Conservation (phyloP, 2,329 filamentous ascomycete species). For the Epichloe gansuensis region DNA sequence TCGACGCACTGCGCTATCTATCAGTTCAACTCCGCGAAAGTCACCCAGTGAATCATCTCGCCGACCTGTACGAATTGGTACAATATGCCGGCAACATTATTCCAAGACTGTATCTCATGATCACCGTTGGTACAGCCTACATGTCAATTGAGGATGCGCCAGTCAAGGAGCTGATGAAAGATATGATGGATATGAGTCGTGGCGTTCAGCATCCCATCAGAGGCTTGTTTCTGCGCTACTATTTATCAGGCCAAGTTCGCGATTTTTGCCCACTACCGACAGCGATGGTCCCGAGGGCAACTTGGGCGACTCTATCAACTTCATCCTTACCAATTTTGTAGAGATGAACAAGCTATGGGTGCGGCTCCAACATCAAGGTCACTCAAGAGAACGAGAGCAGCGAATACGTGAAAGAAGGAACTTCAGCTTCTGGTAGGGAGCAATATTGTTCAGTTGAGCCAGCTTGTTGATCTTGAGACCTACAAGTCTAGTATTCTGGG, state of each 20-base stretch:
- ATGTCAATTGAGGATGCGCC: conserved; percentile 98
- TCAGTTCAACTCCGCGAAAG: conserved; percentile 95
- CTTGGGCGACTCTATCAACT: conserved; percentile 93
- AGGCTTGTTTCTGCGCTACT: conserved; percentile 90
- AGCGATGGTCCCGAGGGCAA: conserved; percentile 92
- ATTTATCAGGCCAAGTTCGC: conserved; percentile 85
- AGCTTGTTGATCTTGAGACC: conserved; percentile 85
- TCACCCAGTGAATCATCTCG: conserved; percentile 94
- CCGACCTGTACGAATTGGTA: conserved; percentile 93
- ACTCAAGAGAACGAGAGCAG: conserved; percentile 87
- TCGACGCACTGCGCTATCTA: conserved; percentile 92
- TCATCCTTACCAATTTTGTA: conserved; percentile 95
- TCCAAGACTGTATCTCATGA: conserved; percentile 94
- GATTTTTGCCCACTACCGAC: conserved; percentile 71
- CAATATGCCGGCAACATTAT: conserved; percentile 98
- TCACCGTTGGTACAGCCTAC: conserved; percentile 96
- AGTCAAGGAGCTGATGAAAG: conserved; percentile 99
- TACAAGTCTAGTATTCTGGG: conserved; percentile 87
- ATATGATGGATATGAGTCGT: conserved; percentile 99
- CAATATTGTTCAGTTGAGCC: conserved; percentile 89
- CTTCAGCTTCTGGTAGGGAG: conserved; percentile 90
- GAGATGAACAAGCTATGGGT: conserved; percentile 99
- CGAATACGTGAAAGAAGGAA: conserved; percentile 91
- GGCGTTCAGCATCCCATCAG: conserved; percentile 95
- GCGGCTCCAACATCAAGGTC: conserved; percentile 89